Percentiles rank a stretch among this genome's conserved stretches.
These are phyloP conservation scores for maize (Zea mays) DNA, from an alignment of 176 grass and related monocot species.

Conservation along the genomic window Zm-B73-REFERENCE-NAM-5.0 NC_050102.1:102783001-102783500, in stretches of 20 bases:
- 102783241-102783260: conserved; percentile 20
- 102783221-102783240: not conserved
- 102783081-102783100: not conserved
- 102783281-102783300: conserved; percentile 39
- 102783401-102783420: not conserved
- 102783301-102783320: conserved; percentile 20
- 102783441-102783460: conserved; percentile 77
- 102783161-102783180: not conserved
- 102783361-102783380: conserved; percentile 77
- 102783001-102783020: not conserved
- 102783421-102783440: conserved; percentile 61
- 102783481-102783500: conserved; percentile 76
- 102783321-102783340: conserved; percentile 30
- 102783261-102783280: conserved; percentile 52
- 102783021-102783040: conserved; percentile 16
- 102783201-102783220: not conserved
- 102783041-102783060: conserved; percentile 27
- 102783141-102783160: not conserved
- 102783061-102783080: conserved; percentile 23
- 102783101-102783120: not conserved
- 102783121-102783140: not conserved
- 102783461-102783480: conserved; percentile 70
- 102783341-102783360: conserved; percentile 47
- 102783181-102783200: conserved; percentile 3
- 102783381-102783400: conserved; percentile 24